These are phyloP conservation scores for Penicillium occitanis DNA, from an alignment of 2,329 filamentous ascomycete species.

Conservation along the genomic window DNA sequence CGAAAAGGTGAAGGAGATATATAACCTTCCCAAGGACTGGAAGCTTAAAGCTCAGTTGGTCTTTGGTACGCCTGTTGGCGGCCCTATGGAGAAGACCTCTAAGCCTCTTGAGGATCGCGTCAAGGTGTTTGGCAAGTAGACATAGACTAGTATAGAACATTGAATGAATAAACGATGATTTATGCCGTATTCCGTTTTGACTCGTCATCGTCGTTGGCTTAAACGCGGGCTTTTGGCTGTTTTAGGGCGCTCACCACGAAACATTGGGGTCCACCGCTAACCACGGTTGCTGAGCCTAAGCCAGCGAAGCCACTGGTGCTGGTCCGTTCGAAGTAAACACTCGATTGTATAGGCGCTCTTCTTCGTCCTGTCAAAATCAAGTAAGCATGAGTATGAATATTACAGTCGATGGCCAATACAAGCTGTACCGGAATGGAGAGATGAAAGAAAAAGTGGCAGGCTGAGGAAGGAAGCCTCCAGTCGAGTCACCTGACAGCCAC, in stretches of 20 bases:
- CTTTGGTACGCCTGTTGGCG: slow-evolving; percentile 17
- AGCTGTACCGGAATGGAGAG: neutral
- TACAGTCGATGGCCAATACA: neutral
- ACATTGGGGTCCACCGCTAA: neutral
- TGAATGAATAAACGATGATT: neutral
- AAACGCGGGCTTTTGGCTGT: neutral
- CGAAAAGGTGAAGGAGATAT: slow-evolving; percentile 3
- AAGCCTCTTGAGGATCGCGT: slow-evolving; percentile 20
- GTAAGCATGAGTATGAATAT: neutral
- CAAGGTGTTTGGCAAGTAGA: slow-evolving; percentile 20
- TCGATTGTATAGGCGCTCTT: neutral
- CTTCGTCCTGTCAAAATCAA: neutral
- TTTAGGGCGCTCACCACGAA: neutral
- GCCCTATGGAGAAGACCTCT: neutral
- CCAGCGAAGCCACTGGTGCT: neutral
- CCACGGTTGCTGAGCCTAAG: neutral
- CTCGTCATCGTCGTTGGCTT: neutral
- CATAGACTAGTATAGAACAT: neutral
- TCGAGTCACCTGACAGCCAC: slow-evolving; percentile 17
- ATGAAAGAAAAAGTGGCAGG: neutral
- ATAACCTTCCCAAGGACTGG: slow-evolving; percentile 17
- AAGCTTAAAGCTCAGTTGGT: slow-evolving; percentile 19
- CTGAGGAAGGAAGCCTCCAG: neutral
- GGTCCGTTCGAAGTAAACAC: neutral
- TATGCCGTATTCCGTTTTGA: neutral